These are phyloP conservation scores for Raphidocelis subcapitata DNA, from an alignment of 139 green algal genomes.

Conservation along the genomic window DNA sequence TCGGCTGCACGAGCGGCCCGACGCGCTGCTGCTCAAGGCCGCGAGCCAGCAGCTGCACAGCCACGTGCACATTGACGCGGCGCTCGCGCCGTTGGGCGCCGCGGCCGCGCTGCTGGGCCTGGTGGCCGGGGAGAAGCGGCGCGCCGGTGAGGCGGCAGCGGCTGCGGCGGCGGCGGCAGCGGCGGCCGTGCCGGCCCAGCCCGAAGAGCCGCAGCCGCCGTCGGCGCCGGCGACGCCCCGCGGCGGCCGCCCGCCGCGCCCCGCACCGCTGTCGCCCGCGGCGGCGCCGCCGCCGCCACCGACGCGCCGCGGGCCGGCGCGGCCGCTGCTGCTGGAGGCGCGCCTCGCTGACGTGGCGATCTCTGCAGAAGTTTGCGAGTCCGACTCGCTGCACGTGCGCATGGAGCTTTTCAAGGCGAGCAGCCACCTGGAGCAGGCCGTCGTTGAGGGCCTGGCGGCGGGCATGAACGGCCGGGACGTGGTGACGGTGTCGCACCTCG, in stretches of 20 bases:
- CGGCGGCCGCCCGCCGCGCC: background rate
- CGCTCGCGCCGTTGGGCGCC: slow-evolving; percentile 4
- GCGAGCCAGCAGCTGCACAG: slow-evolving; percentile 13
- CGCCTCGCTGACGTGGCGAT: slow-evolving; percentile 23
- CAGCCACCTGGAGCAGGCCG: slow-evolving; percentile 22
- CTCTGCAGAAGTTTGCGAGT: slow-evolving; percentile 15
- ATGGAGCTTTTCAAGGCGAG: slow-evolving; percentile 22
- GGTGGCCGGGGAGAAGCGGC: slow-evolving; percentile 6
- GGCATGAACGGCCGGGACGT: slow-evolving; percentile 20
- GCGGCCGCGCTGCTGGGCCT: slow-evolving; percentile 2
- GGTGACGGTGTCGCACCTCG: slow-evolving; percentile 7
- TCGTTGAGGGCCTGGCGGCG: slow-evolving; percentile 8
- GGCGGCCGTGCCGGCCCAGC: background rate
- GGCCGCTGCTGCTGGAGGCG: background rate
- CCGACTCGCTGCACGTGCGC: slow-evolving; percentile 8
- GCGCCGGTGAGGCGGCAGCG: background rate
- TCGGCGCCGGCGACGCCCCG: background rate
- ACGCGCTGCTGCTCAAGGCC: slow-evolving; percentile 20
- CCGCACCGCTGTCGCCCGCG: background rate
- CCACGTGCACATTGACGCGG: slow-evolving; percentile 24
- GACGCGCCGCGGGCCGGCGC: background rate
- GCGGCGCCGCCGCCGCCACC: background rate
- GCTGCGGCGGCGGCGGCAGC: background rate
- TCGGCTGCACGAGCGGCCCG: background rate
- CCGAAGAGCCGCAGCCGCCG: background rate